Conservation (phyloP, 129 eudicot species). For the Sambucus nigra region DNA sequence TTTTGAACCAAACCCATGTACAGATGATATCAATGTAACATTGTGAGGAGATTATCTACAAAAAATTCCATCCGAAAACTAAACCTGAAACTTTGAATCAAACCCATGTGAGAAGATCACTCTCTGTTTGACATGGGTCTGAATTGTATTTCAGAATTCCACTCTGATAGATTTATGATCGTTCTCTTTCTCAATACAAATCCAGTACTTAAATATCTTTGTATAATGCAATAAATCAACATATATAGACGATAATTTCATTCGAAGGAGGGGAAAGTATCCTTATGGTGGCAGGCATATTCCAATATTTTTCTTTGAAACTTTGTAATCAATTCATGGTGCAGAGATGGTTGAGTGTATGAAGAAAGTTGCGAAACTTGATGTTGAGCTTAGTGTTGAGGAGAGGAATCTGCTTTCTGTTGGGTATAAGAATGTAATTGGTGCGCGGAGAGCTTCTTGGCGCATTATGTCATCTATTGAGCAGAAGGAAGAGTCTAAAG, state of each 20-base stretch:
- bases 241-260: background rate
- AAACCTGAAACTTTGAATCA: no score
- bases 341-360: slow-evolving; percentile 62
- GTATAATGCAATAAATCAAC: background rate
- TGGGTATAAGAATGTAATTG: slow-evolving; percentile 58
- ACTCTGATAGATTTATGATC: background rate
- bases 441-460: slow-evolving; percentile 63
- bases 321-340: background rate
- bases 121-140: no score
- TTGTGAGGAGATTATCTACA: no score
- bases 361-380: slow-evolving; percentile 52
- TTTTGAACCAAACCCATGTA: no score
- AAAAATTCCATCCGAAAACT: no score
- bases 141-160: background rate
- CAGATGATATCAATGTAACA: no score
- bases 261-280: background rate
- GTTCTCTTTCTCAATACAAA: background rate
- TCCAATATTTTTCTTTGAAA: background rate
- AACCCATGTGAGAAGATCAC: no score
- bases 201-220: background rate
- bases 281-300: background rate
- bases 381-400: slow-evolving; percentile 50
- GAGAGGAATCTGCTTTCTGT: slow-evolving; percentile 59
- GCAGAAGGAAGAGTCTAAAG: slow-evolving; percentile 57
- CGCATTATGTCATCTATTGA: slow-evolving; percentile 63